Evolutionary conservation across 331 rosid species (phyloP).

Genomic region (Ulmus americana): DNA sequence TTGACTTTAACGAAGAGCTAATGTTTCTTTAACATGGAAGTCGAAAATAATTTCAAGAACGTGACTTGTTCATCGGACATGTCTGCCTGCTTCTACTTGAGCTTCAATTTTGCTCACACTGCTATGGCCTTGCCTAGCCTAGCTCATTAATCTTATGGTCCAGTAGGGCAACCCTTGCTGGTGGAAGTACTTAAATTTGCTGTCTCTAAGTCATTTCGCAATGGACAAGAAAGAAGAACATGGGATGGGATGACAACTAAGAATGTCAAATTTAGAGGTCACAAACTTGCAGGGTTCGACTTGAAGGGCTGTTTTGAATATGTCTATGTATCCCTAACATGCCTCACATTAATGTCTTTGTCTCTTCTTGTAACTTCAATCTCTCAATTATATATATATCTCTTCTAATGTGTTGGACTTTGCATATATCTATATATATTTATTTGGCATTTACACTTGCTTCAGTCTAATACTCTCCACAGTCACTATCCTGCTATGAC

Average conservation of each 20-base stretch:
- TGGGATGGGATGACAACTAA: slow-evolving; percentile 31
- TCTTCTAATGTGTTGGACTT: slow-evolving; percentile 12
- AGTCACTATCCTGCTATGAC: neutral
- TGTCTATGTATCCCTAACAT: slow-evolving; percentile 29
- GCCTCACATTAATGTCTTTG: slow-evolving; percentile 27
- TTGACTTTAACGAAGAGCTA: too few relatives aligned
- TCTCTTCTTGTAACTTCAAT: slow-evolving; percentile 8
- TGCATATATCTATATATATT: slow-evolving; percentile 16
- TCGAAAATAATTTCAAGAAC: too few relatives aligned
- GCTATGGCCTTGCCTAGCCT: too few relatives aligned
- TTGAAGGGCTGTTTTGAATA: slow-evolving; percentile 10
- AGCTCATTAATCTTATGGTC: neutral
- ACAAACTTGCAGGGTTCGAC: slow-evolving; percentile 24
- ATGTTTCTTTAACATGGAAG: too few relatives aligned
- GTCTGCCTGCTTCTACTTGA: too few relatives aligned
- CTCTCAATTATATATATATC: slow-evolving; percentile 14
- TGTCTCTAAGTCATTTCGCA: slow-evolving; percentile 4
- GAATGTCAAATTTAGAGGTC: slow-evolving; percentile 27
- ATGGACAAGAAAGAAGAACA: slow-evolving; percentile 14
- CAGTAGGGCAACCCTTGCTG: neutral
- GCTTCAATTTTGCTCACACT: too few relatives aligned
- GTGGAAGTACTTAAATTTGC: neutral
- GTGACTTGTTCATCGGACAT: too few relatives aligned
- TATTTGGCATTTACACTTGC: neutral
- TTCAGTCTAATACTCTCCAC: neutral